Evolutionary conservation across 1,284 basidiomycete genomes (phyloP).

Genomic region (Ceratorhiza oryzae-sativae): DNA sequence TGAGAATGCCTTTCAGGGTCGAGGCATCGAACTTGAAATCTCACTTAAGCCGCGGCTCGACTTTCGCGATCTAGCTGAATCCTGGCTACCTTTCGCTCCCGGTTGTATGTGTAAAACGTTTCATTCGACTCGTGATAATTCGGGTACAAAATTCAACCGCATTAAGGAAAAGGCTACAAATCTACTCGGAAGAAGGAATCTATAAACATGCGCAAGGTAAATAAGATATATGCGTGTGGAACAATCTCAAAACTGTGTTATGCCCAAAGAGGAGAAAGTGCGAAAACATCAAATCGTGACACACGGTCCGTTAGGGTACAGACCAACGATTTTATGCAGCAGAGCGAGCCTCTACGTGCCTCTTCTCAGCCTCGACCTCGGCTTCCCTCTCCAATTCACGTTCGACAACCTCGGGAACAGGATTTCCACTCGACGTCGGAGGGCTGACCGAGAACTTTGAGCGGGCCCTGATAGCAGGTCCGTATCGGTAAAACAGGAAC

Average conservation of each 20-base stretch:
- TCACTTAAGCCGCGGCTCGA: too few species aligned
- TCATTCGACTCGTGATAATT: conserved; percentile 9
- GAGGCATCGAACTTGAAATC: too few species aligned
- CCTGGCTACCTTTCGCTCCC: too few species aligned
- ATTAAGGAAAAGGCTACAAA: conserved; percentile 19
- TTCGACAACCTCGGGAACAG: conserved; percentile 24
- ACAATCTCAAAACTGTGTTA: neutral
- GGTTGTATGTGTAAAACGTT: neutral
- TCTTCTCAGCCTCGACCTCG: conserved; percentile 29
- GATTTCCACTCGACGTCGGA: conserved; percentile 20
- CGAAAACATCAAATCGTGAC: conserved; percentile 9
- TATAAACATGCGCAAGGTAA: conserved; percentile 19
- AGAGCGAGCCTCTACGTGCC: conserved; percentile 26
- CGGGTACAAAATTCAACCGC: conserved; percentile 29
- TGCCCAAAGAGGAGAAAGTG: neutral
- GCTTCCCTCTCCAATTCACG: conserved; percentile 35
- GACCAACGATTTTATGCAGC: conserved; percentile 10
- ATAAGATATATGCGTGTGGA: conserved; percentile 32
- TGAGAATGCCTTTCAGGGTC: too few species aligned
- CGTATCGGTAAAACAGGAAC: conserved; percentile 53
- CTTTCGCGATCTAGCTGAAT: too few species aligned
- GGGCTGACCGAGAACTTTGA: conserved; percentile 34
- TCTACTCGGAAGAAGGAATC: neutral
- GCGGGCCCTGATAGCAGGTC: conserved; percentile 17
- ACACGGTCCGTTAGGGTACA: neutral